phyloP scores from a whole-genome alignment of 2,329 filamentous ascomycete genomes.

The Neurospora sp. region DNA sequence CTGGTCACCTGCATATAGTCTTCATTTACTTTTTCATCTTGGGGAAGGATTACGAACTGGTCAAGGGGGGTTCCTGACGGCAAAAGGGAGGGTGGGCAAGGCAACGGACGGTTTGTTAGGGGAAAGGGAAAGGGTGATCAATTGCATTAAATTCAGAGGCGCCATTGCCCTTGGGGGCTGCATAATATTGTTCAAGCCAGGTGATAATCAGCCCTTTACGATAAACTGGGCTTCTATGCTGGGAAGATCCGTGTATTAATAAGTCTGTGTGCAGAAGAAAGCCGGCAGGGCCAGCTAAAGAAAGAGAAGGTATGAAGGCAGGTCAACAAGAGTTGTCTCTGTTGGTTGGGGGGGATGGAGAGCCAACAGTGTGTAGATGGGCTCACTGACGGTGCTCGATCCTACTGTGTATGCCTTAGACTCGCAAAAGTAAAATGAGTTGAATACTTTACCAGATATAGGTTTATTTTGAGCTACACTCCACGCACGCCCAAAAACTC shows the following conservation, averaged over 20 bases:
- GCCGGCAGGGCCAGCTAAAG: not conserved
- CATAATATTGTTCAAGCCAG: not conserved
- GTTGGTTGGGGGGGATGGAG: not conserved
- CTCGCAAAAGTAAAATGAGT: not conserved
- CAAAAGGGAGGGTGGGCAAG: not conserved
- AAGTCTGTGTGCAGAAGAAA: not conserved
- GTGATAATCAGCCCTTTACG: not conserved
- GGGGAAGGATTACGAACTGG: not conserved
- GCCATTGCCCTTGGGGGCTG: not conserved
- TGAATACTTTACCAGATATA: not conserved
- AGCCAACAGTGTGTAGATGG: not conserved
- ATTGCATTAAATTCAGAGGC: not conserved
- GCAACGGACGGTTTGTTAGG: not conserved
- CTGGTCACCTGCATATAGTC: slow-evolving; percentile 4
- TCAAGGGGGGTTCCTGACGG: not conserved
- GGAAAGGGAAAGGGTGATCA: not conserved
- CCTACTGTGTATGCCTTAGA: not conserved
- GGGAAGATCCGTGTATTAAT: not conserved
- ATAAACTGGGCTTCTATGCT: not conserved
- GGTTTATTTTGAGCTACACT: not conserved
- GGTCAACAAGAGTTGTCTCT: not conserved
- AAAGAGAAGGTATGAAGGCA: not conserved
- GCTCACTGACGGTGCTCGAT: not conserved
- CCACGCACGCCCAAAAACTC: no score
- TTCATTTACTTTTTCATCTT: not conserved